Conservation (phyloP, 2,329 filamentous ascomycete species). For the Sporothrix schenckii region DNA sequence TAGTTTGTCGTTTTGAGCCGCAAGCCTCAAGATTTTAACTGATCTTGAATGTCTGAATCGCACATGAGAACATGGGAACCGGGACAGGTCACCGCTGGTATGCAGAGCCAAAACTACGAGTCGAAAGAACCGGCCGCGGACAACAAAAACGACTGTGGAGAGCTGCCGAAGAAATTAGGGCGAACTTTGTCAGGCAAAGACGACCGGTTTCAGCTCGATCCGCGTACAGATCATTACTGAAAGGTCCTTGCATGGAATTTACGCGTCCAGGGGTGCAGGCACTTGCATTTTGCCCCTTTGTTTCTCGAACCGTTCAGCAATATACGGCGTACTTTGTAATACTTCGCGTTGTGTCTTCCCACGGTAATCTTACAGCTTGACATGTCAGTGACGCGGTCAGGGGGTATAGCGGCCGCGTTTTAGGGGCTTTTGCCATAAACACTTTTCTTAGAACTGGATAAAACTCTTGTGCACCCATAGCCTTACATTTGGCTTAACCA, state of each 20-base stretch:
- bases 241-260: constrained; percentile 2
- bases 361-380: neutral
- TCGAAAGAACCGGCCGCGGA: neutral
- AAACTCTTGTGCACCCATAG: neutral
- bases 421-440: neutral
- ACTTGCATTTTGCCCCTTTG: neutral
- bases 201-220: neutral
- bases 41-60: neutral
- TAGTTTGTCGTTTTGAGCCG: neutral
- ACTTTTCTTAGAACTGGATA: no score
- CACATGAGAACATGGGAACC: neutral
- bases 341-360: neutral
- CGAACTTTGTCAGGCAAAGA: neutral
- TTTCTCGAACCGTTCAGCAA: neutral
- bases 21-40: neutral
- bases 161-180: neutral
- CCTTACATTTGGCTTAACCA: neutral
- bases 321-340: neutral
- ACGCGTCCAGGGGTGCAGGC: neutral
- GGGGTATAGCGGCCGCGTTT: neutral
- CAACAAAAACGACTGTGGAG: neutral
- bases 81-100: neutral
- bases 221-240: constrained; percentile 4
- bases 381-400: constrained; percentile 3
- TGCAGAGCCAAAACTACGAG: neutral